Conservation (phyloP, 2,329 filamentous ascomycete genomes). For the Pseudocercospora crystallina region DNA sequence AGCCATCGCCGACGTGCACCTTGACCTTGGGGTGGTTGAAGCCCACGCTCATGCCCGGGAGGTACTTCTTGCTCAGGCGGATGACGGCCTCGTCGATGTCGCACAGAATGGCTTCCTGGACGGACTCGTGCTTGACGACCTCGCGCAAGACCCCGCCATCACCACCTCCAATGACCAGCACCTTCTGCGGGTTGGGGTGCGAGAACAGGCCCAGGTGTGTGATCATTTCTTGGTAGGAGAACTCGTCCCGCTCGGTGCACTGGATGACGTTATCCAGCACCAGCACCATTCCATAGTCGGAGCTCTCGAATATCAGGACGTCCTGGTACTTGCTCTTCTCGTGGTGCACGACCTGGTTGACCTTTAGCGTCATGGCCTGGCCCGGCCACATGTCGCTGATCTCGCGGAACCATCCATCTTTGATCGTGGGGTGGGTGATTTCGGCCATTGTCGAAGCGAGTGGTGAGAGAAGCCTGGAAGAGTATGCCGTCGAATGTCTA, state of each 20-base stretch:
- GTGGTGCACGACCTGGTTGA: constrained; percentile 97
- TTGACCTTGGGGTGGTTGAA: constrained; percentile 90
- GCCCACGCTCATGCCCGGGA: constrained; percentile 88
- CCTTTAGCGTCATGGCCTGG: constrained; percentile 97
- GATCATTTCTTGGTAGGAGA: constrained; percentile 99
- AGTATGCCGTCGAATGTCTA: no score
- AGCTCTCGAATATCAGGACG: constrained; percentile 97
- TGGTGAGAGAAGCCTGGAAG: no score
- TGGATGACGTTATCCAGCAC: constrained; percentile 99
- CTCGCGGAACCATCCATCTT: constrained; percentile 99
- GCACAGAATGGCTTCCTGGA: constrained; percentile 94
- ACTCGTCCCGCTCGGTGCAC: constrained; percentile 97
- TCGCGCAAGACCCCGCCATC: constrained; percentile 97
- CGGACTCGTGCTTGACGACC: constrained; percentile 97
- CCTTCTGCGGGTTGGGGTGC: constrained; percentile 96
- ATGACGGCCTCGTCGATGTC: constrained; percentile 99
- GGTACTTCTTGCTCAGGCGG: constrained; percentile 96
- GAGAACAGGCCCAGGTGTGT: constrained; percentile 97
- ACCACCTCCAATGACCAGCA: constrained; percentile 95
- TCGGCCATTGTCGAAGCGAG: constrained; percentile 56
- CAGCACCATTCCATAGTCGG: constrained; percentile 91
- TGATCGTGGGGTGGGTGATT: constrained; percentile 74
- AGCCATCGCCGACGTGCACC: constrained; percentile 92
- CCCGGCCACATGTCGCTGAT: constrained; percentile 99
- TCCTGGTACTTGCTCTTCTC: constrained; percentile 99